These are phyloP conservation scores for Waltiozyma sp. DNA, from an alignment of 1,139 yeast genomes.

Conservation along the genomic window DNA sequence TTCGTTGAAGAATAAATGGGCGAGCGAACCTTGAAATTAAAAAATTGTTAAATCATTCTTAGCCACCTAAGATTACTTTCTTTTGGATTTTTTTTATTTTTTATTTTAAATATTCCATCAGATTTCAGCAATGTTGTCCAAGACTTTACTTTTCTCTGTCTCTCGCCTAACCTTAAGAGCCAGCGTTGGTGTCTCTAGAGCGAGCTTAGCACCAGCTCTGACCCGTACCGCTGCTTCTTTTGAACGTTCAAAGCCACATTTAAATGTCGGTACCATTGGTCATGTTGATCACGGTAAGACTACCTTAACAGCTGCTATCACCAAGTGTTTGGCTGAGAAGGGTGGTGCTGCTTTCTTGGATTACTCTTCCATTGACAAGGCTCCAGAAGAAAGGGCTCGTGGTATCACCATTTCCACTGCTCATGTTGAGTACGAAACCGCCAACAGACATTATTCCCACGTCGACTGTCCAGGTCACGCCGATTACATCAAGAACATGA, in stretches of 20 bases:
- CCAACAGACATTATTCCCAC: conserved; percentile 88
- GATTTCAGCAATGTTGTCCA: conserved; percentile 8
- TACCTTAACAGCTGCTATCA: conserved; percentile 95
- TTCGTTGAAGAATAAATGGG: no score
- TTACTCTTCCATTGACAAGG: conserved; percentile 89
- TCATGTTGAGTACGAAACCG: conserved; percentile 92
- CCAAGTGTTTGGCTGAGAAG: conserved; percentile 77
- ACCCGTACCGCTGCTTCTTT: conserved; percentile 47
- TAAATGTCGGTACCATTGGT: conserved; percentile 90
- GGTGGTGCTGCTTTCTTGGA: conserved; percentile 95
- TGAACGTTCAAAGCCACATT: conserved; percentile 90
- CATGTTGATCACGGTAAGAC: conserved; percentile 99
- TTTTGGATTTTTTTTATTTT: no score
- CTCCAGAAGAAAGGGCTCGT: conserved; percentile 99
- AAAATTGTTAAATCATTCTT: neutral
- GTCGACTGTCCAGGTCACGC: conserved; percentile 98
- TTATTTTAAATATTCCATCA: neutral
- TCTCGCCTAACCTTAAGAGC: conserved; percentile 9
- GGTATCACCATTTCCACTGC: conserved; percentile 98
- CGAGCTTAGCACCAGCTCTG: conserved; percentile 10
- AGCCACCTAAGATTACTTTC: no score
- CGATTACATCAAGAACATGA: conserved; percentile 97
- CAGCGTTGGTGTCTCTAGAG: conserved; percentile 1
- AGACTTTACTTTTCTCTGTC: conserved; percentile 9
- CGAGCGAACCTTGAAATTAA: no score